Percentiles rank a stretch among this genome's conserved stretches.
Evolutionary conservation across 495 filamentous ascomycete species (phyloP).

Genomic region (Annulohypoxylon bovei): DNA sequence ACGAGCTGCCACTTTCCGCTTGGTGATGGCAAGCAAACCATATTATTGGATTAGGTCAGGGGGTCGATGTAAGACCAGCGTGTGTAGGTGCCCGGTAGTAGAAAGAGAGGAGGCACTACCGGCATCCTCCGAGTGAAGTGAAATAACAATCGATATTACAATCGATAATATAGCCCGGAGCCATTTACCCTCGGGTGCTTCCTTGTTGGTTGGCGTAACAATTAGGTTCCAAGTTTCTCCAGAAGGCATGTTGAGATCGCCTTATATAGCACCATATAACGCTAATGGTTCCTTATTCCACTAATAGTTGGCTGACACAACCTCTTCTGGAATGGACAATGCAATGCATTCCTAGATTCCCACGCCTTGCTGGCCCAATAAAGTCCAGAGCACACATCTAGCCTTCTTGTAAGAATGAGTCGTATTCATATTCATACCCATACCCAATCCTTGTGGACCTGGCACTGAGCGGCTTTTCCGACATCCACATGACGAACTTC

Average conservation of each 20-base stretch:
- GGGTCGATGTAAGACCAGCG: constrained; percentile 23
- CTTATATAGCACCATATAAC: constrained; percentile 25
- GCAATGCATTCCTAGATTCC: neutral
- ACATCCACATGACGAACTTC: constrained; percentile 6
- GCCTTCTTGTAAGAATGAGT: neutral
- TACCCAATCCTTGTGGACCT: constrained; percentile 8
- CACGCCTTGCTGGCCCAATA: neutral
- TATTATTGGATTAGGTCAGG: constrained; percentile 17
- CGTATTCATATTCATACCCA: neutral
- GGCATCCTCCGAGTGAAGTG: neutral
- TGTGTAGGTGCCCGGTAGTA: neutral
- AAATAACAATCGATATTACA: constrained; percentile 12
- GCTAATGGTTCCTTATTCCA: neutral
- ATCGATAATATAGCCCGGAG: constrained; percentile 6
- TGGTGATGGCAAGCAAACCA: constrained; percentile 23
- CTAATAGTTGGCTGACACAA: constrained; percentile 6
- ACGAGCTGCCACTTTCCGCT: constrained; percentile 36
- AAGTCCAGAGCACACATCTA: neutral
- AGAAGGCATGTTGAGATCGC: constrained; percentile 16
- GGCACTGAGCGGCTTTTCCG: constrained; percentile 35
- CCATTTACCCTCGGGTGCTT: neutral
- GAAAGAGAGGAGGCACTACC: neutral
- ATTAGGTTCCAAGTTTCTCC: constrained; percentile 7
- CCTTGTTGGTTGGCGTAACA: neutral
- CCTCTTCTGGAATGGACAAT: neutral